phyloP scores from a whole-genome alignment of 768 basidiomycete species.

The Lyophyllum semitale region DNA sequence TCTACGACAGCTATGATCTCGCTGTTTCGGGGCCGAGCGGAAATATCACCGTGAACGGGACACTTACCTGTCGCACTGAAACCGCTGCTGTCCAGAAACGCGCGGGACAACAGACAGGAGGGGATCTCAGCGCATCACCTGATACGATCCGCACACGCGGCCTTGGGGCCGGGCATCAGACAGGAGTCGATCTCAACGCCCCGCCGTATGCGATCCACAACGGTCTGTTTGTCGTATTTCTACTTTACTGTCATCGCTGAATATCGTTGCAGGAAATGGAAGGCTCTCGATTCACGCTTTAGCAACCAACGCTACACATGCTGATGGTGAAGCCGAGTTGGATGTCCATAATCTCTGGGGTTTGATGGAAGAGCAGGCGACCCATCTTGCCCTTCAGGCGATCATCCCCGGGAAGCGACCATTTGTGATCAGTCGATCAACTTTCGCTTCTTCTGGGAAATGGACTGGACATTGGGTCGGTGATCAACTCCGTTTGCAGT shows the following conservation, averaged over 20 bases:
- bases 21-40: constrained; percentile 67
- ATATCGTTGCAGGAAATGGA: constrained; percentile 41
- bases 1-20: constrained; percentile 53
- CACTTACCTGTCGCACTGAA: constrained; percentile 46
- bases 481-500: neutral
- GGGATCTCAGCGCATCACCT: neutral
- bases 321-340: constrained; percentile 59
- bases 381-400: constrained; percentile 56
- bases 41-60: constrained; percentile 73
- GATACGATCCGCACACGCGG: constrained; percentile 50
- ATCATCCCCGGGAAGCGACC: constrained; percentile 63
- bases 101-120: neutral
- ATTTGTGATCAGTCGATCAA: constrained; percentile 71
- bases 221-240: constrained; percentile 36
- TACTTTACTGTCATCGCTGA: neutral
- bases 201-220: constrained; percentile 78
- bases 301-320: constrained; percentile 74
- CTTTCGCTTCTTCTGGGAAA: constrained; percentile 66
- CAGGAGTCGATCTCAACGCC: constrained; percentile 49
- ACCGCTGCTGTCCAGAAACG: constrained; percentile 4
- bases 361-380: constrained; percentile 68
- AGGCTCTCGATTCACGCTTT: constrained; percentile 56
- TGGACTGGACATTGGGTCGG: constrained; percentile 76
- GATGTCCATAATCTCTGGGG: constrained; percentile 76
- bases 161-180: constrained; percentile 50